phyloP scores from a whole-genome alignment of 345 rosid genomes.

The Eucalyptus caleyi region DNA sequence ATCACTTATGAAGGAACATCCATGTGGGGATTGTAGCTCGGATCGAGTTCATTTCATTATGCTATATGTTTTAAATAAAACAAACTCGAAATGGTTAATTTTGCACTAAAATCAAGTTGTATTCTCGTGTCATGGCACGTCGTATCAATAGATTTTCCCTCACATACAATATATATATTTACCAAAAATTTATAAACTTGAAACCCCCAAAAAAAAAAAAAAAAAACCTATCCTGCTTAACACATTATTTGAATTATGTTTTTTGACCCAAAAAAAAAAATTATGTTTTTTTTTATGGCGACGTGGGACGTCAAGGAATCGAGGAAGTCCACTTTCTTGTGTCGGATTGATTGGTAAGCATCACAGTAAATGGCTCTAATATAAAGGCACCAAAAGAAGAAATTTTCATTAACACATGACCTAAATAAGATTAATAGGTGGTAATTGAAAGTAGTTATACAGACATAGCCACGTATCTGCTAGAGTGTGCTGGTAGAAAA shows the following conservation, averaged over 20 bases:
- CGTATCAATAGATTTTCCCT: background rate
- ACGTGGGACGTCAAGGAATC: background rate
- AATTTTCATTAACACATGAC: background rate
- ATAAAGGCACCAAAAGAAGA: background rate
- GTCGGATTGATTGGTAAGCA: background rate
- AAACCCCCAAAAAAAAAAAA: too few species aligned
- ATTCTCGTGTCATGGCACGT: background rate
- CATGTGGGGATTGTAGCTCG: background rate
- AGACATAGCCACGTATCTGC: background rate
- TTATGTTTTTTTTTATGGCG: background rate
- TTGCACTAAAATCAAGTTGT: background rate
- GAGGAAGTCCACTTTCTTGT: background rate
- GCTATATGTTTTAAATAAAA: background rate
- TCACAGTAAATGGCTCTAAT: background rate
- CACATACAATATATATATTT: background rate
- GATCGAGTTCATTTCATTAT: background rate
- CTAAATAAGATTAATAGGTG: background rate
- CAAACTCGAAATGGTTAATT: background rate
- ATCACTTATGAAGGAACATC: background rate
- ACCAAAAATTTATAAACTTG: background rate
- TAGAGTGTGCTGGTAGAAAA: background rate
- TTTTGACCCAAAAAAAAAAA: too few species aligned
- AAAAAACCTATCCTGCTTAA: background rate
- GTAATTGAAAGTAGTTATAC: background rate
- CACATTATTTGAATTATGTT: background rate